These are phyloP conservation scores for Pleurotus platypus DNA, from an alignment of 768 basidiomycete species.

Conservation along the genomic window DNA sequence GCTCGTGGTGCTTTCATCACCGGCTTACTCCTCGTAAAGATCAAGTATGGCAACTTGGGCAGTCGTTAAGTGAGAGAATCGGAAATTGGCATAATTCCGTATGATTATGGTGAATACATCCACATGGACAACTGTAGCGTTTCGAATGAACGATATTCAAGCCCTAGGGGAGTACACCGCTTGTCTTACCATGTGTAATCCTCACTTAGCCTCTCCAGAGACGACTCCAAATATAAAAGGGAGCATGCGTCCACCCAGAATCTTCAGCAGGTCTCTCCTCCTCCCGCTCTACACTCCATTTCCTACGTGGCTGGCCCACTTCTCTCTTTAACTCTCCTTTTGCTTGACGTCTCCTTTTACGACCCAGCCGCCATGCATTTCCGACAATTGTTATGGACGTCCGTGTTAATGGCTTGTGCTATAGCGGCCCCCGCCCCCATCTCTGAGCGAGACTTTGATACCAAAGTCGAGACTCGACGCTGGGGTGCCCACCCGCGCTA, in stretches of 20 bases:
- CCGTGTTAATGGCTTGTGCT: neutral
- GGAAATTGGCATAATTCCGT: too few relatives aligned
- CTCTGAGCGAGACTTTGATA: neutral
- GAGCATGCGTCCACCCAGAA: neutral
- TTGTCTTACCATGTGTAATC: neutral
- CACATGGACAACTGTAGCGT: too few relatives aligned
- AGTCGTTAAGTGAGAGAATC: neutral
- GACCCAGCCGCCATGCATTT: neutral
- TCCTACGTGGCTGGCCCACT: neutral
- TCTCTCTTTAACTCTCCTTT: neutral
- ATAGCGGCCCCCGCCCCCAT: neutral
- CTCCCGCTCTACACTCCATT: neutral
- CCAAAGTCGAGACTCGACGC: neutral
- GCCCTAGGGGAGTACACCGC: neutral
- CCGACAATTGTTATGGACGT: neutral
- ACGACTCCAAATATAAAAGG: neutral
- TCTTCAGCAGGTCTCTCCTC: neutral
- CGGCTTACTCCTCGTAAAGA: neutral
- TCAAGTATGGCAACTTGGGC: neutral
- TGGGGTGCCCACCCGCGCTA: neutral
- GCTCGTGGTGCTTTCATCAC: neutral
- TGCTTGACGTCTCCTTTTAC: neutral
- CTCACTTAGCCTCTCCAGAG: too few relatives aligned
- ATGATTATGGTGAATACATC: too few relatives aligned
- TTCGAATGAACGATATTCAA: too few relatives aligned